Conservation (phyloP, 192 early-diverging fungal species). For the Funneliformis geosporum region DNA sequence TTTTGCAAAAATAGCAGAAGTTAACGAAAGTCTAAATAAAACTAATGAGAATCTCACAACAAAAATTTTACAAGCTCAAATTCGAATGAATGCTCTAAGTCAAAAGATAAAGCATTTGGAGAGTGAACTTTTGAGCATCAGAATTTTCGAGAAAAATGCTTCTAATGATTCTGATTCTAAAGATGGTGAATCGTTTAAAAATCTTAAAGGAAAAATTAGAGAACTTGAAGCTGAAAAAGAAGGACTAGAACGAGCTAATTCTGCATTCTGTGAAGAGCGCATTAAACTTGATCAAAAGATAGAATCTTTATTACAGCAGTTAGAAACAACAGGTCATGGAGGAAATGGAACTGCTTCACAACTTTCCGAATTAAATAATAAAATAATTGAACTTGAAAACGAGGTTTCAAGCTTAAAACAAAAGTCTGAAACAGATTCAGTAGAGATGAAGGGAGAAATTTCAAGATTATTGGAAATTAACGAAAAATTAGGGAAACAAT, state of each 20-base stretch:
- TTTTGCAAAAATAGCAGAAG: constrained; percentile 7
- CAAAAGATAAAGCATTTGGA: constrained; percentile 19
- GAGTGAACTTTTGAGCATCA: background rate
- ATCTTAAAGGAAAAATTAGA: constrained; percentile 18
- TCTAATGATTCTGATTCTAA: background rate
- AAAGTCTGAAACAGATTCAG: background rate
- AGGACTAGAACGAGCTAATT: constrained; percentile 7
- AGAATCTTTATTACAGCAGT: constrained; percentile 8
- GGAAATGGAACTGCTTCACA: background rate
- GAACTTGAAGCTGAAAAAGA: constrained; percentile 26
- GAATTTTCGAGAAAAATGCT: background rate
- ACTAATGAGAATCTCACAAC: constrained; percentile 16
- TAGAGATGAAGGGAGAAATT: constrained; percentile 17
- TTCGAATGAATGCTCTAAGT: constrained; percentile 4
- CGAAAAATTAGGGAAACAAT: constrained; percentile 14
- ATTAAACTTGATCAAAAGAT: constrained; percentile 27
- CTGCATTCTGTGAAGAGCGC: background rate
- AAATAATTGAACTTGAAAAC: constrained; percentile 8
- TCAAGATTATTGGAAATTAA: constrained; percentile 16
- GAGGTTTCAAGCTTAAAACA: constrained; percentile 3
- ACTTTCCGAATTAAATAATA: constrained; percentile 1
- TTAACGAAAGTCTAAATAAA: constrained; percentile 10
- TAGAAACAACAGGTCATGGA: background rate
- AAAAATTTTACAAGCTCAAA: constrained; percentile 11
- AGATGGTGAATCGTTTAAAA: background rate